Evolutionary conservation across 108 stramenopile species (phyloP).

Genomic region (Cyclostephanos tholiformis): DNA sequence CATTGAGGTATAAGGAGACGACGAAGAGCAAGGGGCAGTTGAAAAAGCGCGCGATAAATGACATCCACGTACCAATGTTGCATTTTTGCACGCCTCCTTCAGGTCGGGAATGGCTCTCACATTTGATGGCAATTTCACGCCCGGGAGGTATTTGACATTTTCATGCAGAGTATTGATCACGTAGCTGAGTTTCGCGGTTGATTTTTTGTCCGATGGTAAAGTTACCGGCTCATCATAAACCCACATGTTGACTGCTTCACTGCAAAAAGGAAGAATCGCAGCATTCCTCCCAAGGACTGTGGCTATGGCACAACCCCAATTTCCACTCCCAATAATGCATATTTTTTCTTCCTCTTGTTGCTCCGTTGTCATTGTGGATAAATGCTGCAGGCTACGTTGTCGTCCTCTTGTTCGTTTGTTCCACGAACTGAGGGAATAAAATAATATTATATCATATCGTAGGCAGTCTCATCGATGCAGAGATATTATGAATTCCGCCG

Average conservation of each 20-base stretch:
- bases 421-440: no score
- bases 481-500: no score
- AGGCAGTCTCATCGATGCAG: no score
- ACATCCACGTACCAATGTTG: slow-evolving; percentile 55
- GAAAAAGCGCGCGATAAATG: not conserved
- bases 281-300: slow-evolving; percentile 85
- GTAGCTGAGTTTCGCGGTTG: slow-evolving; percentile 77
- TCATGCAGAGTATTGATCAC: slow-evolving; percentile 93
- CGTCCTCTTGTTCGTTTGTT: no score
- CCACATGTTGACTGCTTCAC: slow-evolving; percentile 89
- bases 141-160: slow-evolving; percentile 97
- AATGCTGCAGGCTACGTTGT: not conserved
- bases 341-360: slow-evolving; percentile 54
- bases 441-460: no score
- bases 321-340: slow-evolving; percentile 93
- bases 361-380: not conserved
- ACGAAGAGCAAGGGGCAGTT: not conserved
- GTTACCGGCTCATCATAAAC: slow-evolving; percentile 70
- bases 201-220: slow-evolving; percentile 16
- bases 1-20: not conserved
- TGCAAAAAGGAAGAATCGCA: slow-evolving; percentile 67
- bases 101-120: slow-evolving; percentile 86
- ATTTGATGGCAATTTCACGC: slow-evolving; percentile 87
- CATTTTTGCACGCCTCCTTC: slow-evolving; percentile 77
- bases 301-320: slow-evolving; percentile 93